Conservation (phyloP, 108 stramenopile species). For the Fistulifera pelliculosa region DNA sequence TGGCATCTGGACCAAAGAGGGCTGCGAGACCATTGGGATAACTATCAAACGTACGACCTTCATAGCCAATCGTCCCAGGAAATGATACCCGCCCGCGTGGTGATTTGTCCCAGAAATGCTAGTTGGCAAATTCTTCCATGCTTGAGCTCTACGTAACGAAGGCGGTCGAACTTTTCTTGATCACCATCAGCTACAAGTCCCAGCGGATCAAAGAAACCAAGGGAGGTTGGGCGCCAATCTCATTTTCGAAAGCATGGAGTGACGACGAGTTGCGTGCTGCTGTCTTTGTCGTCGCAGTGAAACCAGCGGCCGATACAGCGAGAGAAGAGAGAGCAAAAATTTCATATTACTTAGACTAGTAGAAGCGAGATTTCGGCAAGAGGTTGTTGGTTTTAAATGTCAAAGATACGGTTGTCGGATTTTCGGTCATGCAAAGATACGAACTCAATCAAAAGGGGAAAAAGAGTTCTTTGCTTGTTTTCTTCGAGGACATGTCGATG, state of each 20-base stretch:
- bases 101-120: constrained; percentile 57
- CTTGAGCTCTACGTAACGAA: constrained; percentile 62
- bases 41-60: constrained; percentile 33
- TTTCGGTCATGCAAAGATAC: too few species aligned
- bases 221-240: constrained; percentile 81
- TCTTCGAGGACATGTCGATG: too few species aligned
- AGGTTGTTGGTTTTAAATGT: too few species aligned
- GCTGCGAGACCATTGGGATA: constrained; percentile 40
- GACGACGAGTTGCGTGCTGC: constrained; percentile 29
- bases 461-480: too few species aligned
- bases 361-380: too few species aligned
- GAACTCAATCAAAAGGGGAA: too few species aligned
- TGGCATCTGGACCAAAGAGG: constrained; percentile 37
- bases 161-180: constrained; percentile 50
- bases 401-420: too few species aligned
- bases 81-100: constrained; percentile 42
- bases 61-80: constrained; percentile 57
- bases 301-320: constrained; percentile 45
- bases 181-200: constrained; percentile 44
- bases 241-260: constrained; percentile 48
- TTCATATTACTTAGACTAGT: constrained; percentile 19
- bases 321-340: constrained; percentile 48
- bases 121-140: constrained; percentile 35
- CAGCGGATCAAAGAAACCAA: constrained; percentile 86
- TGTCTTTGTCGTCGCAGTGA: constrained; percentile 38